Evolutionary conservation across 768 basidiomycete genomes (phyloP).

Genomic region (Russula ochroleuca): DNA sequence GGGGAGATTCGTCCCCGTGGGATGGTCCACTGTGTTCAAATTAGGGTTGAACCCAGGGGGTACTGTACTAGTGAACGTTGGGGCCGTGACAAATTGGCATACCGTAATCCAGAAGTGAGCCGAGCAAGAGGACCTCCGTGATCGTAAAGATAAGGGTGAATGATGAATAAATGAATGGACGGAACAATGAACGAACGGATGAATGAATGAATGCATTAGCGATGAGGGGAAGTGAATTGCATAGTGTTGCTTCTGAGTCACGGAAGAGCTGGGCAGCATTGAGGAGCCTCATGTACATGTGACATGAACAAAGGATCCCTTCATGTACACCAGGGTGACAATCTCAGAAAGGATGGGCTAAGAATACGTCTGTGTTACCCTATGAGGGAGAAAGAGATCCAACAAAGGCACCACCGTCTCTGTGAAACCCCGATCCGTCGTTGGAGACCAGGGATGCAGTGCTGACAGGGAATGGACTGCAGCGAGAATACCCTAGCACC

Average conservation of each 20-base stretch:
- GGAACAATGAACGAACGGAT: constrained; percentile 32
- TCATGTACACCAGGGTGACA: background rate
- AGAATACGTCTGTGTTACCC: background rate
- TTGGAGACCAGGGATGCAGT: background rate
- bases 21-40: background rate
- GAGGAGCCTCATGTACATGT: background rate
- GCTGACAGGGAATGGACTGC: background rate
- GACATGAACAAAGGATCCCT: no score
- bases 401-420: background rate
- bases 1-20: background rate
- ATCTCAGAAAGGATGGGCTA: background rate
- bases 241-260: background rate
- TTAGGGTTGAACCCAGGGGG: background rate
- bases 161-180: background rate
- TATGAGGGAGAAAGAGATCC: background rate
- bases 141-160: constrained; percentile 22
- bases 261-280: no score
- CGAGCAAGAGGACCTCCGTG: constrained; percentile 42
- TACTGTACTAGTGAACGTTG: background rate
- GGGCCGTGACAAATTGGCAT: background rate
- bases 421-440: background rate
- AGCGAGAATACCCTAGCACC: constrained; percentile 2
- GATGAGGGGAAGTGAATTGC: constrained; percentile 17
- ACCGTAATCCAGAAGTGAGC: constrained; percentile 38
- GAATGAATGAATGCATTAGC: background rate